Evolutionary conservation across 495 filamentous ascomycete species (phyloP).

Genomic region (Aspergillus asperescens): DNA sequence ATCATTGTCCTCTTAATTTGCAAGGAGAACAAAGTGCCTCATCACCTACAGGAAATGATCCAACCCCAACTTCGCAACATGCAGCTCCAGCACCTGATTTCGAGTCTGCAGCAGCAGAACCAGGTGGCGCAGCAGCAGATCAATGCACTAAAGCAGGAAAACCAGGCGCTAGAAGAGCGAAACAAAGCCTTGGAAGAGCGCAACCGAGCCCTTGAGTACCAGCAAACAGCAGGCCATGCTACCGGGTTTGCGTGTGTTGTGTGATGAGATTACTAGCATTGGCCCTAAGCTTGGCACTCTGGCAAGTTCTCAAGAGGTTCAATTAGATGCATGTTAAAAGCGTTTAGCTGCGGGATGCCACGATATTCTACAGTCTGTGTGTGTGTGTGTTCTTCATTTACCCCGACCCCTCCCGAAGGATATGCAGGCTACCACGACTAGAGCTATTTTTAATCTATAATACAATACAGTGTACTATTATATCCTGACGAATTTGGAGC

Average conservation of each 20-base stretch:
- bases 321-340: too few relatives aligned
- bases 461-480: not conserved
- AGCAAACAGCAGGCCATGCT: slow-evolving; percentile 33
- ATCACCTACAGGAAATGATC: slow-evolving; percentile 37
- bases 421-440: too few relatives aligned
- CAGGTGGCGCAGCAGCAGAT: slow-evolving; percentile 36
- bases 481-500: not conserved
- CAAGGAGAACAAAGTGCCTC: slow-evolving; percentile 38
- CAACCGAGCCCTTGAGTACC: slow-evolving; percentile 37
- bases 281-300: too few relatives aligned
- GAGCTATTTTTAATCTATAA: too few relatives aligned
- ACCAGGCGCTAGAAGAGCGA: slow-evolving; percentile 28
- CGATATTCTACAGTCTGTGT: too few relatives aligned
- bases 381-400: too few relatives aligned
- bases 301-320: too few relatives aligned
- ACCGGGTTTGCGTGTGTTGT: slow-evolving; percentile 39
- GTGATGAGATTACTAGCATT: slow-evolving; percentile 34
- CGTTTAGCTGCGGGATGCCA: too few relatives aligned
- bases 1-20: slow-evolving; percentile 40
- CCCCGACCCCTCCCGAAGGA: too few relatives aligned
- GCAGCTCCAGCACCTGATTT: slow-evolving; percentile 38
- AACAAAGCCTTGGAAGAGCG: slow-evolving; percentile 37
- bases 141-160: slow-evolving; percentile 37
- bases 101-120: slow-evolving; percentile 39
- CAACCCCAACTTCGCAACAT: slow-evolving; percentile 42